phyloP scores from a whole-genome alignment of 2,329 filamentous ascomycete species.

The Epichloe amarillans region DNA sequence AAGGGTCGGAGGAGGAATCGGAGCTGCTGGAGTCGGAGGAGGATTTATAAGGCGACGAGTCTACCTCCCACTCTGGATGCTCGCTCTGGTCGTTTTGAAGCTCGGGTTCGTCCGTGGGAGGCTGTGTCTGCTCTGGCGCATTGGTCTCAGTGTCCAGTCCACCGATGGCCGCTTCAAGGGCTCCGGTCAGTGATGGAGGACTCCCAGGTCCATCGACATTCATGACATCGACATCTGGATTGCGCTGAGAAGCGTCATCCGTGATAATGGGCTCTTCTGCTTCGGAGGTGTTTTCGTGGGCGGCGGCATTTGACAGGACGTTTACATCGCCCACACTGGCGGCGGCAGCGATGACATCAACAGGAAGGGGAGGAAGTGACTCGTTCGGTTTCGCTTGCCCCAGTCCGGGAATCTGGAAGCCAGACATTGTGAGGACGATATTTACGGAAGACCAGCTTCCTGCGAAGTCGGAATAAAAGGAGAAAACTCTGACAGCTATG shows the following conservation, averaged over 20 bases:
- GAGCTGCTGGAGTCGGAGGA: conserved; percentile 46
- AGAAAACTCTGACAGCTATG: too few species aligned
- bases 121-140: conserved; percentile 7
- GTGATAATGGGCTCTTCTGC: background rate
- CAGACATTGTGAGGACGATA: conserved; percentile 19
- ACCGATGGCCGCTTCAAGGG: conserved; percentile 31
- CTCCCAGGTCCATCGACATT: conserved; percentile 22
- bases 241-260: background rate
- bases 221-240: conserved; percentile 19
- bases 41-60: conserved; percentile 64
- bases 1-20: conserved; percentile 44
- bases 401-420: conserved; percentile 30
- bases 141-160: conserved; percentile 15
- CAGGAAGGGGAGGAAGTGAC: conserved; percentile 23
- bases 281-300: background rate
- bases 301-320: background rate
- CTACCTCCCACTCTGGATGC: conserved; percentile 71
- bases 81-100: conserved; percentile 23
- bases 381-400: conserved; percentile 31
- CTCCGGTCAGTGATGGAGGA: conserved; percentile 26
- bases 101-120: conserved; percentile 5
- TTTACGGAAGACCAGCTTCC: background rate
- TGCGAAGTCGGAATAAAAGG: too few species aligned
- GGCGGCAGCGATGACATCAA: conserved; percentile 19
- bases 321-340: conserved; percentile 12